These are phyloP conservation scores for Sporormia fimetaria DNA, from an alignment of 495 filamentous ascomycete genomes.

Conservation along the genomic window DNA sequence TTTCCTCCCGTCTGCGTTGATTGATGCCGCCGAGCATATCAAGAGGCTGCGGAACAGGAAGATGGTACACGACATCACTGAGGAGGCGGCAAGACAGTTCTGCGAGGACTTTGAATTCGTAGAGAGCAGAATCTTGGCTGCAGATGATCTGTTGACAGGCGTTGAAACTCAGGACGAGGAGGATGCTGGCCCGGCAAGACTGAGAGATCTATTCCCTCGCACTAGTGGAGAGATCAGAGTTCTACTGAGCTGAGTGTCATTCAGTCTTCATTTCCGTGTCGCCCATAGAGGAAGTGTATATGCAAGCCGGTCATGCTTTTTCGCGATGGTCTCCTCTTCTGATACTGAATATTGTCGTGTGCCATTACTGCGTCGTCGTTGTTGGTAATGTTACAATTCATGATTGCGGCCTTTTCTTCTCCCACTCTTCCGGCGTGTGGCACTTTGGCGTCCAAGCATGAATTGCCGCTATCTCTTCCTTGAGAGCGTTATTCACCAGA, in stretches of 20 bases:
- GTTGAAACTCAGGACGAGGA: constrained; percentile 31
- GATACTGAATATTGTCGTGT: too few species aligned
- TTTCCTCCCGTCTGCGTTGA: constrained; percentile 82
- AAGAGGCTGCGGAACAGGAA: constrained; percentile 56
- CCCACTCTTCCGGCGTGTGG: constrained; percentile 89
- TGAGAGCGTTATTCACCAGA: constrained; percentile 75
- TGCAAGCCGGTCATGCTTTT: too few species aligned
- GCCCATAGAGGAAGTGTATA: too few species aligned
- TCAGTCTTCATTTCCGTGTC: too few species aligned
- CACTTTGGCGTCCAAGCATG: constrained; percentile 99
- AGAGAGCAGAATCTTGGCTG: constrained; percentile 54
- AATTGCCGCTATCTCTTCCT: constrained; percentile 86
- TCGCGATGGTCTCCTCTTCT: too few species aligned
- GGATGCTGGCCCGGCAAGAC: constrained; percentile 34
- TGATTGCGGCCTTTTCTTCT: constrained; percentile 44
- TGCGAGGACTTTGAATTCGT: constrained; percentile 85
- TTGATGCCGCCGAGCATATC: constrained; percentile 78
- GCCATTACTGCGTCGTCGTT: too few species aligned
- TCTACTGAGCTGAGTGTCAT: constrained; percentile 44
- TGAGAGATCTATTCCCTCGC: constrained; percentile 65
- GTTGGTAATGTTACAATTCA: too few species aligned
- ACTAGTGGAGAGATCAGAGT: constrained; percentile 81
- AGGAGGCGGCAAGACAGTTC: constrained; percentile 75
- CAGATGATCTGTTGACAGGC: constrained; percentile 39
- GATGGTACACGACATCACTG: constrained; percentile 62